Percentiles rank a stretch among this genome's conserved stretches.
phyloP scores from a whole-genome alignment of 495 filamentous ascomycete species.

The Aspergillus wentii region DNA sequence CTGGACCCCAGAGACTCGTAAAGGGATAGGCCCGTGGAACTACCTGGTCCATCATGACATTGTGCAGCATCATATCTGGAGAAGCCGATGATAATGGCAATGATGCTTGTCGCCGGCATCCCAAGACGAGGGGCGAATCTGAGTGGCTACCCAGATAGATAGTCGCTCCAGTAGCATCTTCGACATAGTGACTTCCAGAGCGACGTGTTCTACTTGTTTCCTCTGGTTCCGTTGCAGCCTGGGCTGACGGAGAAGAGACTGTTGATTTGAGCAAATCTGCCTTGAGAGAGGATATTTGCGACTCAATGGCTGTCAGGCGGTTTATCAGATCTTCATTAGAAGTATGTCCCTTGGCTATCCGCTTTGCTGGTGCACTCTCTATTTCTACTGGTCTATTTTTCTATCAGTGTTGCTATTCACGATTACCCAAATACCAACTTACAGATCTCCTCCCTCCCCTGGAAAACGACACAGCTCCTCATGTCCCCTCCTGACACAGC shows the following conservation, averaged over 20 bases:
- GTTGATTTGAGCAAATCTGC: slow-evolving; percentile 8
- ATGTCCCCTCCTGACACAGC: slow-evolving; percentile 59
- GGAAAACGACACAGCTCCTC: slow-evolving; percentile 46
- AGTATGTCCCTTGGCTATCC: too few relatives aligned
- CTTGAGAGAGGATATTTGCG: slow-evolving; percentile 17
- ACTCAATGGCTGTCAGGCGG: slow-evolving; percentile 15
- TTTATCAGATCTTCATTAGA: too few relatives aligned
- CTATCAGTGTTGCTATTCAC: too few relatives aligned
- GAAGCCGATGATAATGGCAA: too few relatives aligned
- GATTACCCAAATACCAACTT: too few relatives aligned
- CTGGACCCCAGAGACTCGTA: slow-evolving; percentile 18
- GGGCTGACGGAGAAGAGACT: neutral
- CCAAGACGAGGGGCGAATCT: slow-evolving; percentile 13
- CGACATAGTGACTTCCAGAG: slow-evolving; percentile 13
- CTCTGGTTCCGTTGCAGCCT: too few relatives aligned
- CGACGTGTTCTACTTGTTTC: neutral
- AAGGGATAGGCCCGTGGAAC: slow-evolving; percentile 21
- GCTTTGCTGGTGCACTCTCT: too few relatives aligned
- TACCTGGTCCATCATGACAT: slow-evolving; percentile 16
- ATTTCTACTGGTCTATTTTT: too few relatives aligned
- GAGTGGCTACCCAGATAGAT: slow-evolving; percentile 21
- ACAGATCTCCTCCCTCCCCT: neutral
- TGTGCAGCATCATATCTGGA: slow-evolving; percentile 7
- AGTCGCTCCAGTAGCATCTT: slow-evolving; percentile 22
- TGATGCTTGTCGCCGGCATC: slow-evolving; percentile 12